Evolutionary conservation across 768 basidiomycete genomes (phyloP).

Genomic region (Boletus bicolor): DNA sequence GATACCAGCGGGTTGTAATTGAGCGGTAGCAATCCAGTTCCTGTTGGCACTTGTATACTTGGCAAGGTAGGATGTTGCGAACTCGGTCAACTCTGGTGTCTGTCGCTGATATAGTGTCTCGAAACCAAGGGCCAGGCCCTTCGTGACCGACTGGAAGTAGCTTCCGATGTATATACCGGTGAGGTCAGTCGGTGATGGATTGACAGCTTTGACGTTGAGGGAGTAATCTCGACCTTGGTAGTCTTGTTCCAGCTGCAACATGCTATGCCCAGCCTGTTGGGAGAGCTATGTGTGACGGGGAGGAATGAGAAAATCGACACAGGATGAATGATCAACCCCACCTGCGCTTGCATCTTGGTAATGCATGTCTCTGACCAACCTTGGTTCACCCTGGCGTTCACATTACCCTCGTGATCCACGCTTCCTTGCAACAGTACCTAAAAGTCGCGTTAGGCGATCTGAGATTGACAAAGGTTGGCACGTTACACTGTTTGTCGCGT

Average conservation of each 20-base stretch:
- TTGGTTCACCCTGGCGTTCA: constrained; percentile 86
- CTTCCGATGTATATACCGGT: constrained; percentile 92
- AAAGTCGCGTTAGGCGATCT: constrained; percentile 15
- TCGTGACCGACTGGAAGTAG: constrained; percentile 90
- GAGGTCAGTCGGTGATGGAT: constrained; percentile 82
- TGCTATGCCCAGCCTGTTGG: constrained; percentile 73
- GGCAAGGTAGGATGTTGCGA: constrained; percentile 72
- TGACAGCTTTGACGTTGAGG: constrained; percentile 82
- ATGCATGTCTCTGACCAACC: constrained; percentile 77
- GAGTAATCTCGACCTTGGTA: constrained; percentile 85
- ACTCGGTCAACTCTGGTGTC: constrained; percentile 65
- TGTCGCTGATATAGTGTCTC: constrained; percentile 84
- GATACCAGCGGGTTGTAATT: constrained; percentile 77
- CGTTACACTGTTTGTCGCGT: constrained; percentile 75
- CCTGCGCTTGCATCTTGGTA: constrained; percentile 87
- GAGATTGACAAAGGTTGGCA: neutral
- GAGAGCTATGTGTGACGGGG: constrained; percentile 55
- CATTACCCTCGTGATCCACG: constrained; percentile 89
- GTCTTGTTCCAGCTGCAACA: constrained; percentile 94
- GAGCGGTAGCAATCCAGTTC: constrained; percentile 92
- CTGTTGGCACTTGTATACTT: constrained; percentile 72
- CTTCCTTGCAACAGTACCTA: constrained; percentile 92
- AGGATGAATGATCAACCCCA: constrained; percentile 33
- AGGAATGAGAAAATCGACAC: neutral
- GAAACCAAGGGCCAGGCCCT: constrained; percentile 82